Base-by-base conservation (phyloP, 163 green algal species). In the Coccomyxa subellipsoidea region DNA sequence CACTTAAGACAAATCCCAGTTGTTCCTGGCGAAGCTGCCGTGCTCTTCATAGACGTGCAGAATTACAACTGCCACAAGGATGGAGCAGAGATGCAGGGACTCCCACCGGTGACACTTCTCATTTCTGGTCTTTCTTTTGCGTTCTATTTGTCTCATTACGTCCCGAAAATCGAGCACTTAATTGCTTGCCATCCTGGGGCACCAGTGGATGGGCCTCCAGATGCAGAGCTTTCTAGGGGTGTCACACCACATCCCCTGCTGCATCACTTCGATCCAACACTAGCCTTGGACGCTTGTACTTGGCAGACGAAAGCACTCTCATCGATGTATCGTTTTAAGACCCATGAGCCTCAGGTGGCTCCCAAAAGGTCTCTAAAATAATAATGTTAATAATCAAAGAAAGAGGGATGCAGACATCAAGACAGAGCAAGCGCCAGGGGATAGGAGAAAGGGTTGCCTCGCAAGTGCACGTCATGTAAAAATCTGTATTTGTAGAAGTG, bases 11-110 rank as follows among this genome's bases (percentile, higher is more conserved):
- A 94, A 77, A 76, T 73, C 7, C n/a, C 84, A 0, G 66, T 92
- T 8, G 36, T 81, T 4, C 81, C 78, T 0, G 25, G 36, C 0
- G 32, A 79, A 0, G 38, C 84, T 1, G 90, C 83, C 0, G 36
- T 92, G 34, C 69, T 94, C 9, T 92, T 95, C 35, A 89, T 95
- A 1, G 92, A 95, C 31, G 75, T 84, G 2, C 92, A 95, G 54
- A 93, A 92, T 40, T 94, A 89, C 71, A 95, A 94, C 78, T 94
- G 90, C 78, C 77, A 87, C 38, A 31, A 53, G 1, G 38, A 82
- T 27, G 92, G 91, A 0, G 85, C 86, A 39, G 77, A 81, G n/a
- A n/a, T 59, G 1, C 47, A 59, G 47, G 47, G 15, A 6, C 47
- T 59, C 47, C 47, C 47, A 59, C 47, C 21, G 47, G 47, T 59